These are phyloP conservation scores for Suaeda aralocaspica DNA, from an alignment of 148 eudicot species.

Conservation along the genomic window DNA sequence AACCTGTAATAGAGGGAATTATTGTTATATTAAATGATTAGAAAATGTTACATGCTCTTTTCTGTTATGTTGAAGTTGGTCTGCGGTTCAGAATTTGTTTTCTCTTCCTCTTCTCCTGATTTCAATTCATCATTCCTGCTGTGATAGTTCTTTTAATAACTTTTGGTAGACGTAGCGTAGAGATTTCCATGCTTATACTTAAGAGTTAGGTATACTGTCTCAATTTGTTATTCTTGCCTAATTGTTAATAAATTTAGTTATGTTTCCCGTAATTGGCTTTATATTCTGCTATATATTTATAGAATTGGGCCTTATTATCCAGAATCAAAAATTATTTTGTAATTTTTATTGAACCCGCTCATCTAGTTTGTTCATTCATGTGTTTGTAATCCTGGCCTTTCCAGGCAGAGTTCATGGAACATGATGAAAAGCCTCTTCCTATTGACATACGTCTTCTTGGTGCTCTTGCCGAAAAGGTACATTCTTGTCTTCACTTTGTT, in stretches of 20 bases:
- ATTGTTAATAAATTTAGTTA: not conserved
- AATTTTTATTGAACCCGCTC: slow-evolving; percentile 1
- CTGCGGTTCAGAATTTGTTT: not conserved
- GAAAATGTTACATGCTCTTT: not conserved
- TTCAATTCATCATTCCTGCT: too few relatives aligned
- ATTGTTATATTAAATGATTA: not conserved
- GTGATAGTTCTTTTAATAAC: not conserved
- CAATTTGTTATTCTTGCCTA: too few relatives aligned
- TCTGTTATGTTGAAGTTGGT: not conserved
- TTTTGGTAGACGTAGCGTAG: not conserved
- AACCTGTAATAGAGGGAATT: not conserved
- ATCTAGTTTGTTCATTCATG: slow-evolving; percentile 1
- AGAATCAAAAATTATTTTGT: not conserved
- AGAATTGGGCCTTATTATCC: not conserved
- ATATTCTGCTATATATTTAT: not conserved
- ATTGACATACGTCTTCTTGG: slow-evolving; percentile 98
- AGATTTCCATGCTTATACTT: not conserved
- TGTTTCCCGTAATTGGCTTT: not conserved
- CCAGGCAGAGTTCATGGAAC: slow-evolving; percentile 99
- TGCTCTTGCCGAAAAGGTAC: slow-evolving; percentile 96
- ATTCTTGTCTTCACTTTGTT: slow-evolving; percentile 4
- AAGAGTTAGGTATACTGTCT: not conserved
- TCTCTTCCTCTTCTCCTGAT: too few relatives aligned
- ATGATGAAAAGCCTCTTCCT: slow-evolving; percentile 95
- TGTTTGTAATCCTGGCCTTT: slow-evolving; percentile 23